Percentiles rank a stretch among this genome's conserved stretches.
phyloP scores from a whole-genome alignment of 208 protist genomes.

The Borovskyia barvae region DNA sequence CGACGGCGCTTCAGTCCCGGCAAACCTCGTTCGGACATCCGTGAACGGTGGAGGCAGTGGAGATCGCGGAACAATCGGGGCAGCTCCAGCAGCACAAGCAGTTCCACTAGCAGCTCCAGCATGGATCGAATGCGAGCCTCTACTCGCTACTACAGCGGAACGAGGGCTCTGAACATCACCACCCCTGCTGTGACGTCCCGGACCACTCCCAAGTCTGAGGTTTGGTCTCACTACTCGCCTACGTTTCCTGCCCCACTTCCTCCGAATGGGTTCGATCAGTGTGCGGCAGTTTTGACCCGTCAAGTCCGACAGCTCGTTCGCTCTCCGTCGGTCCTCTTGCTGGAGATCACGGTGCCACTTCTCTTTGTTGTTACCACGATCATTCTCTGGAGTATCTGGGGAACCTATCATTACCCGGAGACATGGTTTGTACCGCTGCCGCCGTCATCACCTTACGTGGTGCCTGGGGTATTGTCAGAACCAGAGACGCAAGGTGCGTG shows the following conservation, averaged over 20 bases:
- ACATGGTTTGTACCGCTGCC: slow-evolving; percentile 48
- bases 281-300: slow-evolving; percentile 31
- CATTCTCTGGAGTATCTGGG: slow-evolving; percentile 33
- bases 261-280: too few species aligned
- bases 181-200: too few species aligned
- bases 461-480: not conserved
- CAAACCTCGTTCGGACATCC: too few species aligned
- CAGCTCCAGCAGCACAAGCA: too few species aligned
- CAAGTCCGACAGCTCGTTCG: slow-evolving; percentile 22
- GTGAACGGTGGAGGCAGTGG: too few species aligned
- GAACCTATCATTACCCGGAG: slow-evolving; percentile 13
- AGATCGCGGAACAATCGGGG: too few species aligned
- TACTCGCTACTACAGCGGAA: not conserved
- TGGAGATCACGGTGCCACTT: slow-evolving; percentile 40
- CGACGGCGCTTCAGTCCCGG: too few species aligned
- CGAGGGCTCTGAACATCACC: too few species aligned
- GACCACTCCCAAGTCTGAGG: too few species aligned
- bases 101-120: not conserved
- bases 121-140: not conserved
- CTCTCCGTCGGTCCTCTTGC: slow-evolving; percentile 14
- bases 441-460: not conserved
- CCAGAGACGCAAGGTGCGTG: not conserved
- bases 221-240: too few species aligned
- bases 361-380: slow-evolving; percentile 41
- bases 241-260: too few species aligned